Percentiles rank a stretch among this genome's conserved stretches.
Evolutionary conservation across 305 asterid genomes (phyloP).

Genomic region (Fraxinus baroniana): DNA sequence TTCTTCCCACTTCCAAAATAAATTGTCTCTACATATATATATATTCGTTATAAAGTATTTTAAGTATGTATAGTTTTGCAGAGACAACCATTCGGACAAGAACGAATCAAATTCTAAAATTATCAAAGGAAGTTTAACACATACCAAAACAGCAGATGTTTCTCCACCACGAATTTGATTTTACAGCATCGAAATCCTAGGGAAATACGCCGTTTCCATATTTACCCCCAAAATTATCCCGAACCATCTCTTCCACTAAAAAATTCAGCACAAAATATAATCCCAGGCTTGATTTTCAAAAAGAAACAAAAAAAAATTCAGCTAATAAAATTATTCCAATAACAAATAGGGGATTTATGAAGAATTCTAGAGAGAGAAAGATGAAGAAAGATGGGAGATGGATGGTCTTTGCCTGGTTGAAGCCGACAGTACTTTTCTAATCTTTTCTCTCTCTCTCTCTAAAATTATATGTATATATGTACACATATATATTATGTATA

Average conservation of each 20-base stretch:
- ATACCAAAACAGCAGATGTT: constrained; percentile 30
- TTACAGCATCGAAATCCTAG: constrained; percentile 45
- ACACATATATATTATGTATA: background rate
- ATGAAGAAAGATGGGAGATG: constrained; percentile 31
- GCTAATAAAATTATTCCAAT: background rate
- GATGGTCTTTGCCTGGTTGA: constrained; percentile 76
- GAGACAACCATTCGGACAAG: constrained; percentile 18
- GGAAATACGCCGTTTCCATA: constrained; percentile 35
- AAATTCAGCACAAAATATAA: constrained; percentile 21
- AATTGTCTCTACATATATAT: constrained; percentile 16
- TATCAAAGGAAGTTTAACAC: constrained; percentile 18
- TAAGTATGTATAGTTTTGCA: background rate
- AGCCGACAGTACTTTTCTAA: constrained; percentile 65
- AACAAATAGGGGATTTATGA: background rate
- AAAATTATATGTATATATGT: background rate
- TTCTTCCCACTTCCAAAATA: constrained; percentile 13
- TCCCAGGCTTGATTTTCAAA: constrained; percentile 25
- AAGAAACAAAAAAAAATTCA: background rate
- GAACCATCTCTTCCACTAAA: constrained; percentile 22
- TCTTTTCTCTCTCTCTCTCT: constrained; percentile 30
- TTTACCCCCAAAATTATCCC: constrained; percentile 23
- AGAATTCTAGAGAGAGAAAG: constrained; percentile 27
- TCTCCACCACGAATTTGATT: constrained; percentile 17
- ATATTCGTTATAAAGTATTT: constrained; percentile 11
- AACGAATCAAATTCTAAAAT: constrained; percentile 7